These are phyloP conservation scores for Parathielavia appendiculata DNA, from an alignment of 495 filamentous ascomycete species.

Conservation along the genomic window DNA sequence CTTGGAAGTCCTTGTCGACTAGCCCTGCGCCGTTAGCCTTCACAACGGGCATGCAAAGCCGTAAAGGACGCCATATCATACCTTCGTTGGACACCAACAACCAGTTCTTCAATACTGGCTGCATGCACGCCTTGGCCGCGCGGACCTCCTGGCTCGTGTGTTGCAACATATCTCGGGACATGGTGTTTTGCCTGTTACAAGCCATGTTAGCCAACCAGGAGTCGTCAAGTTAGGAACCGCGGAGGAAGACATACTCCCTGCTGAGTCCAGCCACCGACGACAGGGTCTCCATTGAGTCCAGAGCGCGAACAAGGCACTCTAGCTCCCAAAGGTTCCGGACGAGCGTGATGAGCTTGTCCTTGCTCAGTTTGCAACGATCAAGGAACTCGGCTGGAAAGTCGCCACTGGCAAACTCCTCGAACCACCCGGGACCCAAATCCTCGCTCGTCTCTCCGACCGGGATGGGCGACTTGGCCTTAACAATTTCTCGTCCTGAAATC, in stretches of 20 bases:
- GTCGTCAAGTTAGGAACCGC: not conserved
- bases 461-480: constrained; percentile 35
- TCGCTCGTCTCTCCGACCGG: constrained; percentile 16
- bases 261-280: constrained; percentile 42
- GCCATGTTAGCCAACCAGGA: not conserved
- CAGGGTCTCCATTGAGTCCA: constrained; percentile 59
- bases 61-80: constrained; percentile 6
- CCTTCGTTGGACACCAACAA: constrained; percentile 35
- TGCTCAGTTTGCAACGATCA: constrained; percentile 30
- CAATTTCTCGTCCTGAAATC: constrained; percentile 41
- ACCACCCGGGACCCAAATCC: constrained; percentile 38
- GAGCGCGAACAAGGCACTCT: constrained; percentile 59
- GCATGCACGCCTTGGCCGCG: constrained; percentile 40
- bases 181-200: constrained; percentile 22
- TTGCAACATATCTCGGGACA: constrained; percentile 42
- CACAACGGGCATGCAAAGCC: not conserved
- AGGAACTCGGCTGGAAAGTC: constrained; percentile 34
- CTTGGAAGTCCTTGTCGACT: constrained; percentile 41
- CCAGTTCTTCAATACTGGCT: constrained; percentile 43
- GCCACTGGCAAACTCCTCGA: constrained; percentile 35
- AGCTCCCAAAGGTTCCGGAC: constrained; percentile 67
- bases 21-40: constrained; percentile 18
- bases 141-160: constrained; percentile 38
- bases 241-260: constrained; percentile 35
- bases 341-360: constrained; percentile 45